A percentile compares a stretch with the other conserved stretches of the same genome.
These are phyloP conservation scores for Mortierella claussenii DNA, from an alignment of 192 early-diverging fungal genomes.

Conservation along the genomic window DNA sequence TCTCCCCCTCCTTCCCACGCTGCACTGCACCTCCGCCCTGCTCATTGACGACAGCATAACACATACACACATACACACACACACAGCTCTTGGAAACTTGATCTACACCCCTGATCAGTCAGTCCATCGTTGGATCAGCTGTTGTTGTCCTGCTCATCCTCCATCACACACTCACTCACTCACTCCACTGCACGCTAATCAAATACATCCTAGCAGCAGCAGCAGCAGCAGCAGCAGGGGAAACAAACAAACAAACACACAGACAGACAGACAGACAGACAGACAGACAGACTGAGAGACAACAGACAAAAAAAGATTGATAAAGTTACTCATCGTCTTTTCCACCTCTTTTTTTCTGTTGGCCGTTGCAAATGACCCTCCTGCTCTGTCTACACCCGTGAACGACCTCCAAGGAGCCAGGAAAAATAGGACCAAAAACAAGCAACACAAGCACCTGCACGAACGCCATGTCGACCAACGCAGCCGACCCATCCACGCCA, in stretches of 20 bases:
- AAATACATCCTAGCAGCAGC: neutral
- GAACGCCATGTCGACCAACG: slow-evolving; percentile 1
- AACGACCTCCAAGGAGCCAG: neutral
- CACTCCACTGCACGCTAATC: neutral
- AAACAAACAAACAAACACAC: neutral
- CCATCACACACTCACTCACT: neutral
- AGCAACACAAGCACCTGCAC: neutral
- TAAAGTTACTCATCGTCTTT: neutral
- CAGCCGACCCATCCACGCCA: slow-evolving; percentile 4
- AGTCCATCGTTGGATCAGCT: too few species aligned
- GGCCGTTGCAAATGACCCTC: slow-evolving; percentile 21
- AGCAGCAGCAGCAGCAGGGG: neutral
- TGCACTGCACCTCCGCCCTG: neutral
- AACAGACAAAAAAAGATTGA: neutral
- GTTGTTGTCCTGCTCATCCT: neutral
- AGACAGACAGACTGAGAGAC: neutral
- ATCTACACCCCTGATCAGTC: neutral
- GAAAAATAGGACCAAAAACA: neutral
- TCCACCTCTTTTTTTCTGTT: neutral
- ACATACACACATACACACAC: neutral
- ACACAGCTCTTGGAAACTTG: neutral
- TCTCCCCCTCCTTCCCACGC: neutral
- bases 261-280: neutral
- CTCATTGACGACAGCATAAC: neutral
- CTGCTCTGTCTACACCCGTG: slow-evolving; percentile 4